Base-by-base conservation (phyloP, 768 basidiomycete genomes). In the Daedalea quercina region DNA sequence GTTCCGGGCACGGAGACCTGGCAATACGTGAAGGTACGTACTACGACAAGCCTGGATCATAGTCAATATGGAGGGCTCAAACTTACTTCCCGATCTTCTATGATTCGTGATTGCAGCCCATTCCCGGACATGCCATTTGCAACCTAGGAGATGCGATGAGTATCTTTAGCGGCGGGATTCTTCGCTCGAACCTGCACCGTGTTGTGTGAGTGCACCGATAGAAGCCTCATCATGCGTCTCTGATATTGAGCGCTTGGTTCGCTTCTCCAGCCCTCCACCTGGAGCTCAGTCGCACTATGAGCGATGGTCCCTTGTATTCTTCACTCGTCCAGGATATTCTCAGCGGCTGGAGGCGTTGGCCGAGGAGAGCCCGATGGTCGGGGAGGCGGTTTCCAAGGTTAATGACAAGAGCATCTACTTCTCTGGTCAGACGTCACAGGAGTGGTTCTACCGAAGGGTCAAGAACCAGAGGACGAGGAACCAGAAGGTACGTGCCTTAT, bases 281-380 rank as follows among this genome's bases (percentile, higher is more conserved):
- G 78, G 80, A 8, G 56, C 65, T 3, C 86, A 89, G 64, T 67
- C 68, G 1, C 63, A 70, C 4, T 64, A 72, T 25, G 78, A 78
- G 31, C 74, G 85, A 9, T 86, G 81, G 78, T 87, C 85, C 3
- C 67, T 86, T 12, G 84, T 84, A 0, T 87, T 78, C 67, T 86
- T 87, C 68, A 80, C 76, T 0, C 73, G 86, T 19, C 84, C 84
- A 0, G 78, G 76, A 6, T 75, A 84, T 60, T 71, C 72, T 1
- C 67, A 75, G 33, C 52, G 73, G 1, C 75, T 86, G 8, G 74
- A 72, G 6, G 76, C 84, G 2, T 66, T 85, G 4, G 65, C 70
- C 0, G 74, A 80, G 25, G 71, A 77, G 7, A 85, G 83, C 52
- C 57, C 69, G 0, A 51, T 77, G 1, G 76, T 86, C 15, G 76